Conservation (phyloP, 352 stramenopile genomes). For the Hyaloperonospora arabidopsidis region DNA sequence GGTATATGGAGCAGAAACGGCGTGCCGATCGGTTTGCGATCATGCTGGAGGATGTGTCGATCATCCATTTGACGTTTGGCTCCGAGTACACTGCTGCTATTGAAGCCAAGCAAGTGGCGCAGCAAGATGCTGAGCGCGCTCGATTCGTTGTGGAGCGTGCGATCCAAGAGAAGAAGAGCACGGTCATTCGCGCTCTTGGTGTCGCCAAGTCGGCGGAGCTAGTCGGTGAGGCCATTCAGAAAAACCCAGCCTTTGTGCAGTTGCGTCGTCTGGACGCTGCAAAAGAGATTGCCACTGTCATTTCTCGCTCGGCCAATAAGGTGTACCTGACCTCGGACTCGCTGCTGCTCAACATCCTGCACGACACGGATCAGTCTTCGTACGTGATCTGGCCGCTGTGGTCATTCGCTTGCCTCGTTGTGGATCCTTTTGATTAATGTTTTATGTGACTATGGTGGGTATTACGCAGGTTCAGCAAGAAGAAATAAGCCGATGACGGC, state of each 20-base stretch:
- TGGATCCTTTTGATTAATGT: neutral
- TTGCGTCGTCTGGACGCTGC: constrained; percentile 97
- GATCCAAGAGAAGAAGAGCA: constrained; percentile 98
- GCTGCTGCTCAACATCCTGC: constrained; percentile 94
- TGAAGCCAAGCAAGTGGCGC: constrained; percentile 99
- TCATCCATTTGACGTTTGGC: constrained; percentile 98
- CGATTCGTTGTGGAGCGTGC: constrained; percentile 98
- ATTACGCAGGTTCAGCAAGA: constrained; percentile 26
- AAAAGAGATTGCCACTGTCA: constrained; percentile 96
- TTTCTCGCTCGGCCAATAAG: constrained; percentile 93
- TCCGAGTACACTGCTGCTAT: constrained; percentile 98
- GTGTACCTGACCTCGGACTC: constrained; percentile 97
- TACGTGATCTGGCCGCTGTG: constrained; percentile 23
- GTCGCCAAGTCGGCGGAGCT: constrained; percentile 98
- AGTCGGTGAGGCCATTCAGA: constrained; percentile 97
- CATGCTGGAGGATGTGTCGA: constrained; percentile 96
- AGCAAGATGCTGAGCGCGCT: constrained; percentile 98
- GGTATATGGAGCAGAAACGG: constrained; percentile 44
- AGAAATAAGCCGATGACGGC: constrained; percentile 28
- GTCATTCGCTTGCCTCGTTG: neutral
- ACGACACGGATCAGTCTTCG: constrained; percentile 48
- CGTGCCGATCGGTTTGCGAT: constrained; percentile 90
- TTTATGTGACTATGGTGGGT: neutral
- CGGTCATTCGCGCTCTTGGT: constrained; percentile 95
- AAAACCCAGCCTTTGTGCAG: constrained; percentile 99